phyloP scores from a whole-genome alignment of 768 basidiomycete genomes.

The Collybiopsis confluens region DNA sequence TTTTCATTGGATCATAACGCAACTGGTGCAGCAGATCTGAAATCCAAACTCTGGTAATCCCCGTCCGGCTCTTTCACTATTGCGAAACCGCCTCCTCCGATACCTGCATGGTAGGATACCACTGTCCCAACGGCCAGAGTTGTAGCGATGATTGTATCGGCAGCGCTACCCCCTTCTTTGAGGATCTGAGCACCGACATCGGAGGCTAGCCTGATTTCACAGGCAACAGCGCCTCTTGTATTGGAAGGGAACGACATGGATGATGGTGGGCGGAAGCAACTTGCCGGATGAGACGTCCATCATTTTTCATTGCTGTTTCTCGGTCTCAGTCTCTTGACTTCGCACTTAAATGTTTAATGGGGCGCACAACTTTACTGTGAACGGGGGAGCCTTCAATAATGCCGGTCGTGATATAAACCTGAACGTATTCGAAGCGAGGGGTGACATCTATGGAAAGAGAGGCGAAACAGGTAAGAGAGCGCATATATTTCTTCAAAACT shows the following conservation, averaged over 20 bases:
- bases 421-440: too few relatives aligned
- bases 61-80: constrained; percentile 4
- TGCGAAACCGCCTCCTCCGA: constrained; percentile 77
- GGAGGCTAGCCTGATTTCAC: constrained; percentile 84
- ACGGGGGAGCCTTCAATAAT: not conserved
- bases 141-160: constrained; percentile 80
- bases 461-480: too few relatives aligned
- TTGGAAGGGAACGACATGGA: too few relatives aligned
- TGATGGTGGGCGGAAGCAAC: too few relatives aligned
- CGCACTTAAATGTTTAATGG: not conserved
- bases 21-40: constrained; percentile 37
- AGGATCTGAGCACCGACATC: constrained; percentile 75
- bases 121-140: constrained; percentile 79
- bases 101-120: constrained; percentile 68
- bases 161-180: constrained; percentile 86
- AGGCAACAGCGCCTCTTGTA: constrained; percentile 76
- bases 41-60: constrained; percentile 29
- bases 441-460: too few relatives aligned
- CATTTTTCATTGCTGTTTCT: too few relatives aligned
- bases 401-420: not conserved
- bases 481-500: not conserved
- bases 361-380: not conserved
- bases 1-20: too few relatives aligned
- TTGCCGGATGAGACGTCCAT: too few relatives aligned
- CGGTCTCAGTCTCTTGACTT: too few relatives aligned